Evolutionary conservation across 192 early-diverging fungal species (phyloP).

Genomic region (Chytriomyces sp.): DNA sequence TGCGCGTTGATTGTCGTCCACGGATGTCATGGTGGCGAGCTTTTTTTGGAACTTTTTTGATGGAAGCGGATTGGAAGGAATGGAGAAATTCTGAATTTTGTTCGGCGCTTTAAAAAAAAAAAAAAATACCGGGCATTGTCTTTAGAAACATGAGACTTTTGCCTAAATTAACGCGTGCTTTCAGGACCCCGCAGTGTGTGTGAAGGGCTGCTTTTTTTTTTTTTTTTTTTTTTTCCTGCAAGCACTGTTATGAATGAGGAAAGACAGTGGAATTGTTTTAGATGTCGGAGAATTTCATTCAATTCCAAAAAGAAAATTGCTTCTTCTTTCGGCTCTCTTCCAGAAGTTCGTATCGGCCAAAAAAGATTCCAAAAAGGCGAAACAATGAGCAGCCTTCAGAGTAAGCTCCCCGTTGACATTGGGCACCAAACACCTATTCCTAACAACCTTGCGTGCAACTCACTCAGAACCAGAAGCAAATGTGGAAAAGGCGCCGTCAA

Average conservation of each 20-base stretch:
- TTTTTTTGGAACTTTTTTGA: not conserved
- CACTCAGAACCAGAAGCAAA: not conserved
- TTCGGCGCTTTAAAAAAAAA: not conserved
- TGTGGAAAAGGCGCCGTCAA: not conserved
- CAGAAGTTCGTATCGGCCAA: not conserved
- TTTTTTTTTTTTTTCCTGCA: no score
- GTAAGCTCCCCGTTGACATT: no score
- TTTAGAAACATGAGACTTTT: not conserved
- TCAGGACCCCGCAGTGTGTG: no score
- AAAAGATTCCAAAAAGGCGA: not conserved
- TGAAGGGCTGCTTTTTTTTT: no score
- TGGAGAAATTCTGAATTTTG: not conserved
- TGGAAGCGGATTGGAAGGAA: not conserved
- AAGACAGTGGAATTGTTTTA: no score
- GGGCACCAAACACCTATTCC: no score
- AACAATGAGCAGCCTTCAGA: not conserved
- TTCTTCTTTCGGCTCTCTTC: no score
- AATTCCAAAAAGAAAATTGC: no score
- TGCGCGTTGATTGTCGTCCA: constrained; percentile 26
- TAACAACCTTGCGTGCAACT: no score
- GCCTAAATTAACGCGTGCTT: not conserved
- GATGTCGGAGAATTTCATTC: no score
- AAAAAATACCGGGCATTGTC: not conserved
- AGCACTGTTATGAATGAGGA: no score
- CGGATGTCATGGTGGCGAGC: not conserved